Evolutionary conservation across 2,329 filamentous ascomycete genomes (phyloP), one percentile per base, ranked within the genome.

Genomic region (Aspergillus phoenicis): DNA sequence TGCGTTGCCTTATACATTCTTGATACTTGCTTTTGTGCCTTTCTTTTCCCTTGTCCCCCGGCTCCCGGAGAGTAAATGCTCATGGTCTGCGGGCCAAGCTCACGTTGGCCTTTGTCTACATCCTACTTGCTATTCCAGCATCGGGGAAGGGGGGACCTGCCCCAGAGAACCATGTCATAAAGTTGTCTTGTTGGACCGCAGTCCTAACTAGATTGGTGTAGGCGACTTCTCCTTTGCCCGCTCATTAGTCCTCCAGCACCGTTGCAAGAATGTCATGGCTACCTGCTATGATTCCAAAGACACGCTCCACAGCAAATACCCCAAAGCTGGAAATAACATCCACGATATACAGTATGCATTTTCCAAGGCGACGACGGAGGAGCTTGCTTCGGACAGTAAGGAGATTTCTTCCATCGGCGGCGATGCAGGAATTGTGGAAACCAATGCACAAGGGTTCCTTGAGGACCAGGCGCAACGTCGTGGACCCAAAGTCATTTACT

Each of bases 261-360:
- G 71, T 59, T 80, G 78, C 64, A 73, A 68, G 52, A 68, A 72
- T 47, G 62, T 82, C 8, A 68, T 77, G 28, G 78, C 80, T 8
- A 82, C 80, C 36, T 78, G 77, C 64, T 82, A 80, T 62, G 80
- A 82, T 63, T 76, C 74, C 11, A 68, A 73, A 56, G 73, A 78
- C 26, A 69, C 67, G 55, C 82, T 97, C 1, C 76, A 81, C 10
- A 81, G 78, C 62, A 97, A 96, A 77, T 93, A 94, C 68, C 91
- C 91, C 0, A 87, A 91, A 66, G 89, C 83, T 1, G 78, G 81
- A 55, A 81, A 81, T 60, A 86, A 89, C 70, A 84, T 88, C 62
- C 77, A 80, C 63, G 77, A 82, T 3, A 73, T 80, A 11, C 60
- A 74, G 3, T 45, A 51, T 26, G 58, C 65, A 11, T 61, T 56